Evolutionary conservation across 768 basidiomycete species (phyloP).

Genomic region (Suillus placidus): DNA sequence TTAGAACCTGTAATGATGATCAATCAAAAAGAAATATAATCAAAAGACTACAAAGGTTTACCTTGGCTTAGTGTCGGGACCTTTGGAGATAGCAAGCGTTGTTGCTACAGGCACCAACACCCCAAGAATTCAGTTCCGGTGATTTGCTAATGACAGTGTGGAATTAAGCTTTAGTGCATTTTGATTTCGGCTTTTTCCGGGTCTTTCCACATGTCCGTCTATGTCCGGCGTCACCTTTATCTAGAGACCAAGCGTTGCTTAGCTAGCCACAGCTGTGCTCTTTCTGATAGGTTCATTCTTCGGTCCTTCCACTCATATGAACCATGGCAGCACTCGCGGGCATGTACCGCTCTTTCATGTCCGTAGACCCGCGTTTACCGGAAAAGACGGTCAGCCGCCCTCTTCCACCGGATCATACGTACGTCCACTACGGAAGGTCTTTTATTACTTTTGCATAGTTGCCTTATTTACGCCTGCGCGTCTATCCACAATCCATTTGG

Average conservation of each 20-base stretch:
- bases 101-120: constrained; percentile 7
- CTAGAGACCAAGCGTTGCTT: too few species aligned
- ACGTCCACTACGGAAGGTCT: constrained; percentile 13
- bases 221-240: too few species aligned
- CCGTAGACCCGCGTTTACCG: constrained; percentile 36
- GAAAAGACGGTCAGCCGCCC: constrained; percentile 26
- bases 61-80: constrained; percentile 3
- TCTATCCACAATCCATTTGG: constrained; percentile 10
- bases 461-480: constrained; percentile 16
- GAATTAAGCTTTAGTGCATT: constrained; percentile 35
- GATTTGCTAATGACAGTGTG: constrained; percentile 26
- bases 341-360: constrained; percentile 33
- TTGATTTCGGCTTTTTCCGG: constrained; percentile 31
- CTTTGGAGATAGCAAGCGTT: neutral
- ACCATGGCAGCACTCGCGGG: constrained; percentile 5
- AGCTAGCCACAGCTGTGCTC: constrained; percentile 4
- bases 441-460: neutral
- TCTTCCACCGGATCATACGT: constrained; percentile 34
- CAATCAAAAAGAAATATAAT: neutral
- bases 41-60: neutral
- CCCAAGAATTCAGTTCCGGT: constrained; percentile 31
- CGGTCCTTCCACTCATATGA: constrained; percentile 24
- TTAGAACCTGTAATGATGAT: too few species aligned
- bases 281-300: constrained; percentile 7
- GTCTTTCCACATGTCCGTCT: constrained; percentile 22